Evolutionary conservation across 2,329 filamentous ascomycete genomes (phyloP).

Genomic region (Claviceps maximensis): DNA sequence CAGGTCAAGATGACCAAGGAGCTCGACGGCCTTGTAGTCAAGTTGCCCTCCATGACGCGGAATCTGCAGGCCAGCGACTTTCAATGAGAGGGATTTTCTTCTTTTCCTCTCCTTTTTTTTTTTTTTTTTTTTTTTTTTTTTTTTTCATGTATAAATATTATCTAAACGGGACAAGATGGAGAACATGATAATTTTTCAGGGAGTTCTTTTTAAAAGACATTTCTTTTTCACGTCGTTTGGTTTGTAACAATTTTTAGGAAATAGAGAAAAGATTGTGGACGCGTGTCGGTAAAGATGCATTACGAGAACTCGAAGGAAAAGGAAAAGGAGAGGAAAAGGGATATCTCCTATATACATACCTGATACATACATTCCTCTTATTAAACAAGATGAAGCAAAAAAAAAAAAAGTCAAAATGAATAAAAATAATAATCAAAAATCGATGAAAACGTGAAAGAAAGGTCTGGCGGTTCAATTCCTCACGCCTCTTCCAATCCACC

Average conservation of each 20-base stretch:
- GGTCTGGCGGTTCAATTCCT: not conserved
- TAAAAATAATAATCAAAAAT: not conserved
- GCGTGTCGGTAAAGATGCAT: not conserved
- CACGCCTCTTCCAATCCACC: conserved; percentile 42
- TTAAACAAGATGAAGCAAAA: not conserved
- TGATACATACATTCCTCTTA: conserved; percentile 16
- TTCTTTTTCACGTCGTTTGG: conserved; percentile 1
- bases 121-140: too few relatives aligned
- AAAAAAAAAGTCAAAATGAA: not conserved
- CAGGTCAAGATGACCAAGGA: conserved; percentile 88
- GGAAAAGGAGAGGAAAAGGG: not conserved
- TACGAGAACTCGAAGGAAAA: not conserved
- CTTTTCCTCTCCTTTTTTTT: too few relatives aligned
- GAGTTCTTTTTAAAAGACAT: not conserved
- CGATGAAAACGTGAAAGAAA: not conserved
- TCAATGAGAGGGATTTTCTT: conserved; percentile 23
- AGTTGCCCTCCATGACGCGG: conserved; percentile 82
- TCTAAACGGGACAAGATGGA: not conserved
- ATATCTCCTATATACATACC: conserved; percentile 3
- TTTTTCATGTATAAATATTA: not conserved
- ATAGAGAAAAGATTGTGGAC: not conserved
- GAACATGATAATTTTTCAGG: not conserved
- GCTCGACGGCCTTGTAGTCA: conserved; percentile 73
- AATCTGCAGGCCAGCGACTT: conserved; percentile 97
- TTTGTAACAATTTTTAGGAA: conserved; percentile 4